Evolutionary conservation across 345 rosid species (phyloP), one percentile per base, ranked within the genome.

Genomic region (Brassica cretica): DNA sequence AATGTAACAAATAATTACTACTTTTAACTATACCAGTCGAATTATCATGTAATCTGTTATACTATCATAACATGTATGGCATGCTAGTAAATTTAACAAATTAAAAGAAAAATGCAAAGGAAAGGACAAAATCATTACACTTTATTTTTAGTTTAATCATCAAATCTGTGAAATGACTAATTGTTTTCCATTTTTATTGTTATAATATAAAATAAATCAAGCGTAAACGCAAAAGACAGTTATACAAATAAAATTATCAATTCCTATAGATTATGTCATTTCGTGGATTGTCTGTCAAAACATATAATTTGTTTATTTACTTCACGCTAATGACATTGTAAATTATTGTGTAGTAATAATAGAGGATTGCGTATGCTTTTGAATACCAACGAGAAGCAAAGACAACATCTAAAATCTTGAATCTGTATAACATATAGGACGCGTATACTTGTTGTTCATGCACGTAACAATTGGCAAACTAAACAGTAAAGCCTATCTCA

Each of bases 301-400:
- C 39, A 62, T 62, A 62, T 63, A n/a, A 10, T 53, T 5, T 39
- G 0, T 49, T 6, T 55, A 4, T 14, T 30, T 29, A 29, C 19
- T 14, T 30, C 21, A 30, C 66, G 21, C 21, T 29, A 30, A 29
- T 30, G 21, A 63, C 10, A 8, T 6, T 29, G 12, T 30, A 63
- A 33, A 64, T 64, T 12, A 37, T 16, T 41, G 12, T 8, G 44
- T 10, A 56, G 24, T 14, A 56, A 73, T 73, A 51, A 37, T 56
- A 27, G 66, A 75, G 59, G 30, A 29, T 76, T 46, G 68, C 51
- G 69, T 46, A 76, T 14, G 49, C 37, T 21, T 62, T 39, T 19
- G 21, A 44, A 32, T 33, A 44, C 51, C 25, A 61, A 72, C 67
- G 30, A 58, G 0, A 68, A 44, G 27, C 15, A 49, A 49, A 1